Evolutionary conservation across 306 rosid genomes (phyloP), one percentile per base, ranked within the genome.

Genomic region (Trifolium pratense): DNA sequence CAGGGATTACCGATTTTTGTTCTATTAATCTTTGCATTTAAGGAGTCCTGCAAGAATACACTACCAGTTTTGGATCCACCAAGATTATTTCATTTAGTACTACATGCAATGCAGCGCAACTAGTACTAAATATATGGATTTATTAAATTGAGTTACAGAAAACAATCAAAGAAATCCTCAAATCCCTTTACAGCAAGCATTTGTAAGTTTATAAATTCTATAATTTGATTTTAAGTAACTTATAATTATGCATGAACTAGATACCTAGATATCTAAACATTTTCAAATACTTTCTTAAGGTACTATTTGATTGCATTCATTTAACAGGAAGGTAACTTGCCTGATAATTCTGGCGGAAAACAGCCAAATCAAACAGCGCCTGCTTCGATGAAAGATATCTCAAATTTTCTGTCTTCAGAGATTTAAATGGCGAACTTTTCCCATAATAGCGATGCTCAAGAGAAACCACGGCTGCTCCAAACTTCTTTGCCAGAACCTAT

Each of bases 381-480:
- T 94, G 97, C 86, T 94, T 94, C 26, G 99, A 91, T 34, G 99
- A 94, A 81, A 94, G 89, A 73, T 89, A 91, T 73, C 84, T 87
- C 90, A 94, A 85, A 79, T 94, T 94, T 61, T 86, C 78, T 2
- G 99, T 91, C 11, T 84, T 60, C 63, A 85, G 86, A 25, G 87
- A 83, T 46, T 82, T 85, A 68, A 89, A 89, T 32, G 99, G 96
- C 16, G 96, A 84, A 71, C 97, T 94, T 77, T 90, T 88, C 73
- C 99, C 97, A 39, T 91, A 94, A 82, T 94, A 94, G 26, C 97
- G 95, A 85, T 94, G 99, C 89, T 94, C 99, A 15, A 89, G 93
- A 76, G 96, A 79, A 80, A 94, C 96, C 71, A 94, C 81, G 21
- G 99, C 97, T 20, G 97, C 99, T 71, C 95, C 96, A 61, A 94